A percentile compares a stretch with the other conserved stretches of the same genome.
Conservation (phyloP, 108 stramenopile genomes). For the Cyclotella sp. region DNA sequence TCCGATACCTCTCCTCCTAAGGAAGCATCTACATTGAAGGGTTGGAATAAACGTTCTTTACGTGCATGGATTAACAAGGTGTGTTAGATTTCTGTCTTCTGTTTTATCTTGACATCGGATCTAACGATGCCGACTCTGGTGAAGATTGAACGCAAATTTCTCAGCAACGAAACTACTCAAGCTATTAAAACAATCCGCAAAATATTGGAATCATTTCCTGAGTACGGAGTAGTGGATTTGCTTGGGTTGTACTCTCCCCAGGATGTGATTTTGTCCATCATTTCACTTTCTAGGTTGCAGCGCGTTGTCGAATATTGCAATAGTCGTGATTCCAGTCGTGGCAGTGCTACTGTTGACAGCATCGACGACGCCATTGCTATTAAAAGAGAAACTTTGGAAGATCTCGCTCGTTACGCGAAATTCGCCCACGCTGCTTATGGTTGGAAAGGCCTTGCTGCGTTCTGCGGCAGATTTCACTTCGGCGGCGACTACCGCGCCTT, state of each 20-base stretch:
- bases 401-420: slow-evolving; percentile 62
- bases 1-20: neutral
- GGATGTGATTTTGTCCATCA: slow-evolving; percentile 47
- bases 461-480: slow-evolving; percentile 59
- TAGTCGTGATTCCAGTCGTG: slow-evolving; percentile 26
- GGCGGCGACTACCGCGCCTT: slow-evolving; percentile 59
- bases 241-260: slow-evolving; percentile 55
- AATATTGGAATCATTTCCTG: slow-evolving; percentile 57
- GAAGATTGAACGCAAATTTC: slow-evolving; percentile 55
- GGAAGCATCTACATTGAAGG: slow-evolving; percentile 9
- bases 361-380: slow-evolving; percentile 7
- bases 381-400: slow-evolving; percentile 54
- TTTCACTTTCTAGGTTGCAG: slow-evolving; percentile 56
- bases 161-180: slow-evolving; percentile 54
- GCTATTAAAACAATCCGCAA: slow-evolving; percentile 63
- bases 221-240: slow-evolving; percentile 68
- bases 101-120: neutral
- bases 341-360: slow-evolving; percentile 4
- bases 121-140: neutral
- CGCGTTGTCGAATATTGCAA: slow-evolving; percentile 36
- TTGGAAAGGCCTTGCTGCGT: slow-evolving; percentile 67
- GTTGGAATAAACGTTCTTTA: slow-evolving; percentile 11
- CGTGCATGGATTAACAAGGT: slow-evolving; percentile 19
- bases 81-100: neutral
- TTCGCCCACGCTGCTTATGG: slow-evolving; percentile 79